Evolutionary conservation across 768 basidiomycete genomes (phyloP), one percentile per base, ranked within the genome.

Genomic region (Candolleomyces efflorescens): DNA sequence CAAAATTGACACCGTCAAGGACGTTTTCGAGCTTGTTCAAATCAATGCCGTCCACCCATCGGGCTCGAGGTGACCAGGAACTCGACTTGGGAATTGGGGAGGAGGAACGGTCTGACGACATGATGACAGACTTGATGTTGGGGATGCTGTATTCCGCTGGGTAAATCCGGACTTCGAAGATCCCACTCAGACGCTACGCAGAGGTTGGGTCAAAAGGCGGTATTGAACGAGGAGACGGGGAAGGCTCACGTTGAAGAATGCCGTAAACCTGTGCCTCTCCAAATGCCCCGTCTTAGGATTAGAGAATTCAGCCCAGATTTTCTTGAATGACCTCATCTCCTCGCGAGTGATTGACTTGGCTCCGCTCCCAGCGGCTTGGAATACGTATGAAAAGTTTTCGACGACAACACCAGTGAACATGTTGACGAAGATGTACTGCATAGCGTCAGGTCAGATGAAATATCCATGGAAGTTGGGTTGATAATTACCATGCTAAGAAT

Each of bases 331-430:
- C 36, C 96, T 86, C 85, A 98, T 96, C 68, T 97, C 89, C 62
- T 93, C 90, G 51, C 96, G 81, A 18, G 87, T 90, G 53, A 98
- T 86, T 0, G 86, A 84, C 60, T 83, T 90, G 17, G 89, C 84
- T n/a, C 87, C 86, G 20, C 87, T 86, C 4, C 88, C 85, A 10
- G 90, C 86, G 32, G 87, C 81, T 72, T 95, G 92, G 74, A 94
- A 96, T 7, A 97, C 92, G 69, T 95, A 97, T 18, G 92, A 92
- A 72, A 98, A 98, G 67, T 89, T 94, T 71, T 98, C 89, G 63
- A 96, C 94, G 54, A 96, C 88, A 60, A 95, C 91, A 89, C 86
- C 85, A 72, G 92, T 94, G 69, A 95, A 95, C 86, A 97, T 85
- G 73, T 96, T 97, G 62, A 90, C 83, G 70, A 98, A 94, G 65